A percentile compares a stretch with the other conserved stretches of the same genome.
These are phyloP conservation scores for Diophrys sp. DNA, from an alignment of 73 alveolate genomes.

Conservation along the genomic window DNA sequence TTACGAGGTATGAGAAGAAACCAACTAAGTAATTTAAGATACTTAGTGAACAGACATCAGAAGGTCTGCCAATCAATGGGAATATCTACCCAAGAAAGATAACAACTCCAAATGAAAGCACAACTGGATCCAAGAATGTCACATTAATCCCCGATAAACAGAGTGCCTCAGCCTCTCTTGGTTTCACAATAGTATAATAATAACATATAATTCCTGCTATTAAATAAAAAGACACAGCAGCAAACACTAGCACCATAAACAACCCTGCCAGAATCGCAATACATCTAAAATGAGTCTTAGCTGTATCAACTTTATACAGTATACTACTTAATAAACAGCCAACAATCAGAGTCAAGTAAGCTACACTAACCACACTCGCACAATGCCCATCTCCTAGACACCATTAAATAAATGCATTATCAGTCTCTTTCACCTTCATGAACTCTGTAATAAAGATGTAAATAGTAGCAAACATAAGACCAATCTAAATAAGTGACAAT, in stretches of 20 bases:
- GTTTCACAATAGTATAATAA: background rate
- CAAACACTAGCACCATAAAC: background rate
- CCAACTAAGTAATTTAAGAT: slow-evolving; percentile 25
- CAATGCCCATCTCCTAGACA: background rate
- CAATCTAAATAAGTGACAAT: background rate
- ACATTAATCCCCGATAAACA: background rate
- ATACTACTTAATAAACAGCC: background rate
- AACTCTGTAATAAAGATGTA: background rate
- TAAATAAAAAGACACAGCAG: too few relatives aligned
- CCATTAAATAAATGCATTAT: background rate
- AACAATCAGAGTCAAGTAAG: background rate
- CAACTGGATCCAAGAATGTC: background rate
- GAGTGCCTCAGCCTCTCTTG: background rate
- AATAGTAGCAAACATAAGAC: slow-evolving; percentile 10
- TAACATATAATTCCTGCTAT: background rate
- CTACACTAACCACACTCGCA: background rate
- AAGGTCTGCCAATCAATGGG: background rate
- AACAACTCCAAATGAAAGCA: background rate
- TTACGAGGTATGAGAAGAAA: slow-evolving; percentile 26
- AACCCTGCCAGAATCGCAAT: background rate
- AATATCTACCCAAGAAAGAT: background rate
- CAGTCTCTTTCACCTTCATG: background rate
- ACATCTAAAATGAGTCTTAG: background rate
- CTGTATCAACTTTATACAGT: background rate
- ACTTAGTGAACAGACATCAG: background rate